These are phyloP conservation scores for Xerocomus minutiporus DNA, from an alignment of 1,284 basidiomycete species.

Conservation along the genomic window DNA sequence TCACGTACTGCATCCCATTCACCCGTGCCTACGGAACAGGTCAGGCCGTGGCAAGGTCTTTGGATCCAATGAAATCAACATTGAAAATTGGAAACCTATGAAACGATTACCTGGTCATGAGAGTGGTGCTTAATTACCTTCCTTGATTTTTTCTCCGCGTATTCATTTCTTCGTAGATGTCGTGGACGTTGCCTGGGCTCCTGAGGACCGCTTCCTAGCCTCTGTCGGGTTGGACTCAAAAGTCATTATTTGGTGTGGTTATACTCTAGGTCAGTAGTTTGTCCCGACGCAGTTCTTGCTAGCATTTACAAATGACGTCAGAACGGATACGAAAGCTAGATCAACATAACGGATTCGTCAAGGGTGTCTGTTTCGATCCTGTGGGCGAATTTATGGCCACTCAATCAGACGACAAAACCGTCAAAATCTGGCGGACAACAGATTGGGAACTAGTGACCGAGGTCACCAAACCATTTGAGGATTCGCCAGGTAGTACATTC, in stretches of 20 bases:
- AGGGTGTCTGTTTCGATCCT: constrained; percentile 98
- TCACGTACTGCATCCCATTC: not conserved
- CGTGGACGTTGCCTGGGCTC: constrained; percentile 93
- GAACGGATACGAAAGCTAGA: constrained; percentile 82
- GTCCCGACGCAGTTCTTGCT: not conserved
- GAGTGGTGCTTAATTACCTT: constrained; percentile 55
- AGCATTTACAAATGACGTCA: constrained; percentile 25
- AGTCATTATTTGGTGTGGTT: constrained; percentile 91
- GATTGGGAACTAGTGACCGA: constrained; percentile 87
- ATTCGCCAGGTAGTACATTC: constrained; percentile 93
- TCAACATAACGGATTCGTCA: constrained; percentile 93
- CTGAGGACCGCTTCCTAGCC: constrained; percentile 86
- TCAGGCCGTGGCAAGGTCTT: constrained; percentile 81
- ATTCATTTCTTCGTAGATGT: constrained; percentile 63
- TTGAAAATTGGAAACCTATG: constrained; percentile 97
- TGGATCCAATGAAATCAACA: constrained; percentile 89
- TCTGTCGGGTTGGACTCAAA: constrained; percentile 92
- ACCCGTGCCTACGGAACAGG: constrained; percentile 36
- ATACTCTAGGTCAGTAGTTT: constrained; percentile 63
- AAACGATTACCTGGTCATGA: constrained; percentile 91
- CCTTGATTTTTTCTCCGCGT: not conserved
- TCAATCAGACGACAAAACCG: constrained; percentile 93
- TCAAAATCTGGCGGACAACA: constrained; percentile 94
- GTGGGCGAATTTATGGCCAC: constrained; percentile 95
- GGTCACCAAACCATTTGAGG: constrained; percentile 86